Evolutionary conservation across 2,329 filamentous ascomycete species (phyloP), one percentile per base, ranked within the genome.

Genomic region (Fusarium denticulatum): DNA sequence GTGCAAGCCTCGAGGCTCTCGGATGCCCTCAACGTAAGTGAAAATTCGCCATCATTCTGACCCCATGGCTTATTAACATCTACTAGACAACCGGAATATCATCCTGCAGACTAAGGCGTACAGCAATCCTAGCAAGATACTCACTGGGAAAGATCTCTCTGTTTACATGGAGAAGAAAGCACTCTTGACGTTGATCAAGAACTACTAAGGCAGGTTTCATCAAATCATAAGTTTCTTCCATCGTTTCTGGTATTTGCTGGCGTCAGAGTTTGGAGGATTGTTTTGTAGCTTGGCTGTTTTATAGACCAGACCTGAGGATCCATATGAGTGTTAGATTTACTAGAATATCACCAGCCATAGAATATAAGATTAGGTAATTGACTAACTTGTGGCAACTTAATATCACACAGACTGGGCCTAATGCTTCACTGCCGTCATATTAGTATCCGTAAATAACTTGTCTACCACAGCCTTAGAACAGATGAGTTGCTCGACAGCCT

Each of bases 231-330:
- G 12, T 10, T 4, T 4, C 7, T 24, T 14, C 6, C 3, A 4
- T 6, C 2, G 9, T 6, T 7, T 8, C 4, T 20, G 6, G 7
- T 34, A 8, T 20, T 16, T 8, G 6, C 3, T 4, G 9, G 6
- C 0, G 6, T 20, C 1, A 6, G 11, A 10, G 13, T 1, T 8
- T 2, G 7, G 6, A 2, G 12, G 9, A 24, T 11, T 15, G 0
- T 11, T 20, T 0, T 4, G 2, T 20, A 6, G 16, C 20, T 4
- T 36, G 6, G 12, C 8, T 6, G 16, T 20, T 6, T 24, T 1
- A 6, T 0, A 7, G 6, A 9, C 2, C 9, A 18, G 12, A 20
- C 5, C 0, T 1, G 16, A 20, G 7, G 11, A 34, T 18, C 0
- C 0, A 9, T 24, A 3, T 13, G 10, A 9, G 0, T 30, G 5